These are phyloP conservation scores for Phialophora verrucosa DNA, from an alignment of 2,329 filamentous ascomycete genomes.

Conservation along the genomic window DNA sequence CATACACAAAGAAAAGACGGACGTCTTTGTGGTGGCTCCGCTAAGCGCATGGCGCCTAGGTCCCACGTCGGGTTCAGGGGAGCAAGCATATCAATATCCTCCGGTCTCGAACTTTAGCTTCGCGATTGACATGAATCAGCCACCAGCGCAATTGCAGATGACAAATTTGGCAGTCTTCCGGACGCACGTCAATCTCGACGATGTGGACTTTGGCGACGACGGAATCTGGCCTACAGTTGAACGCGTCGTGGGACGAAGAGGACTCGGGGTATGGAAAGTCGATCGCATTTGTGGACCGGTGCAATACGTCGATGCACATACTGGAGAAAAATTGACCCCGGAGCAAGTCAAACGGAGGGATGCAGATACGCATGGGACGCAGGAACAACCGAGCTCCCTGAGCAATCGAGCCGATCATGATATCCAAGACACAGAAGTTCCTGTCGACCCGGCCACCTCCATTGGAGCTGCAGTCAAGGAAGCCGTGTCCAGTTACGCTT, in stretches of 20 bases:
- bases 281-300: constrained; percentile 40
- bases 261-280: constrained; percentile 57
- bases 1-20: constrained; percentile 36
- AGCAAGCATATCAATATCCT: constrained; percentile 21
- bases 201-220: constrained; percentile 58
- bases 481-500: background rate
- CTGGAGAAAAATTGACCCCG: background rate
- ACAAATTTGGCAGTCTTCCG: constrained; percentile 50
- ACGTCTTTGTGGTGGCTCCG: constrained; percentile 54
- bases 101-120: constrained; percentile 37
- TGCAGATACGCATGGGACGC: background rate
- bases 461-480: background rate
- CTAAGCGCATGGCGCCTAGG: constrained; percentile 45
- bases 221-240: constrained; percentile 53
- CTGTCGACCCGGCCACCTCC: background rate
- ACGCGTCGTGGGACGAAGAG: constrained; percentile 55
- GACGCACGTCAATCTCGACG: constrained; percentile 58
- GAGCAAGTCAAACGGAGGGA: background rate
- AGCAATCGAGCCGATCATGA: background rate
- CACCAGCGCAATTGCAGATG: constrained; percentile 32
- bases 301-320: constrained; percentile 25
- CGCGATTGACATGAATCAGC: constrained; percentile 28
- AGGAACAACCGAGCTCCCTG: background rate
- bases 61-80: background rate
- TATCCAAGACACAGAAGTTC: constrained; percentile 4